These are phyloP conservation scores for Powellomyces hirtus DNA, from an alignment of 192 early-diverging fungal species.

Conservation along the genomic window DNA sequence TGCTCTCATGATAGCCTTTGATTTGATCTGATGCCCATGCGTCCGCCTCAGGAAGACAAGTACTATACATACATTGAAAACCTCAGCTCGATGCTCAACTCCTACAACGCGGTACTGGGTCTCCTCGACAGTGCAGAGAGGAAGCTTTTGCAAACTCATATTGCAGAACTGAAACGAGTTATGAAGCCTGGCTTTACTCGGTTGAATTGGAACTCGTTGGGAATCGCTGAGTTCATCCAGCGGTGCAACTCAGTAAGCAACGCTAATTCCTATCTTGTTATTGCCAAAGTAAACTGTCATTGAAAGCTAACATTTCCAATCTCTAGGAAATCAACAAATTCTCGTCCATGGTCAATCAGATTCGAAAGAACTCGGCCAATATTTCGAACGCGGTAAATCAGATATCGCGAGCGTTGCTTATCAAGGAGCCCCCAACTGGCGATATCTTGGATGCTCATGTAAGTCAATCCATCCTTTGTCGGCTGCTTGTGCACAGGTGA, in stretches of 20 bases:
- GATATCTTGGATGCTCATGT: constrained; percentile 60
- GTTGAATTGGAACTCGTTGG: constrained; percentile 64
- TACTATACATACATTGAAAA: constrained; percentile 58
- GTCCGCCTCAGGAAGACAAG: constrained; percentile 50
- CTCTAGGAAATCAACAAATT: constrained; percentile 63
- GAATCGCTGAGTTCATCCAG: constrained; percentile 61
- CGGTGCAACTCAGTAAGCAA: constrained; percentile 53
- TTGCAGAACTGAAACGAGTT: constrained; percentile 56
- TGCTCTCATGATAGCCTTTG: not conserved
- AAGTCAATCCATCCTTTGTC: too few species aligned
- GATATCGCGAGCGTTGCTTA: constrained; percentile 44
- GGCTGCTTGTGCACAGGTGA: too few species aligned
- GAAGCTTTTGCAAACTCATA: constrained; percentile 50
- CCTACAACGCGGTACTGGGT: constrained; percentile 48
- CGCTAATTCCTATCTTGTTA: constrained; percentile 13
- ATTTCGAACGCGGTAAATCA: constrained; percentile 52
- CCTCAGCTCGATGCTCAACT: constrained; percentile 51
- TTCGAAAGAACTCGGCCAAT: constrained; percentile 60
- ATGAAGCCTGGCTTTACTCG: constrained; percentile 64
- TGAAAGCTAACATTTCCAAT: too few species aligned
- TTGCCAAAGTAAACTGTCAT: too few species aligned
- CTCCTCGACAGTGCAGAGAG: constrained; percentile 53
- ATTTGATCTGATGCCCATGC: not conserved
- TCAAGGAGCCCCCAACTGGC: constrained; percentile 48
- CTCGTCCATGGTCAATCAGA: constrained; percentile 60